Conservation (phyloP, 2,329 filamentous ascomycete genomes). For the Cercospora zeae-maydis region DNA sequence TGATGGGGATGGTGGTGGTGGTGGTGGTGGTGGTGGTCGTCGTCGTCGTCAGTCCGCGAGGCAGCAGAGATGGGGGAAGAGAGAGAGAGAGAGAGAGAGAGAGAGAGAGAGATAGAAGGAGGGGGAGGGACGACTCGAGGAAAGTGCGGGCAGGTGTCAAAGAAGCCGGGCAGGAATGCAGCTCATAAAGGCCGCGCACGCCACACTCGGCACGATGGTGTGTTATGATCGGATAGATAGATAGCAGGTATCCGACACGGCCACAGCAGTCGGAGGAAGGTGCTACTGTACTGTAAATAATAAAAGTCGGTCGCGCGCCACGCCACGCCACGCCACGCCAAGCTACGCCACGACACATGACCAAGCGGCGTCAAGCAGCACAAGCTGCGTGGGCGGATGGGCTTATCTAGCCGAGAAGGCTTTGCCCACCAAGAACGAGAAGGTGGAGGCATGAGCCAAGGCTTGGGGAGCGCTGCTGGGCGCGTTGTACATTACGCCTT, state of each 20-base stretch:
- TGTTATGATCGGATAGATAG: no score
- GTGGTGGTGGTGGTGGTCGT: no score
- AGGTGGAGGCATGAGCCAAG: background rate
- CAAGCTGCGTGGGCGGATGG: background rate
- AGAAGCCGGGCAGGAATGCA: background rate
- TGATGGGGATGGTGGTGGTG: no score
- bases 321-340: background rate
- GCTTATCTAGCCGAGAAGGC: background rate
- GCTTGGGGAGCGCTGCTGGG: background rate
- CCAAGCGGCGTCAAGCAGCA: slow-evolving; percentile 2
- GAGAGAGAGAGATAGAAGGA: background rate
- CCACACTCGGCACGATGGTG: background rate
- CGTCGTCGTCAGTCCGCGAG: background rate
- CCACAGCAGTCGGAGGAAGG: no score
- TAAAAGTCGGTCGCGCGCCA: background rate
- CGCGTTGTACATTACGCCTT: no score
- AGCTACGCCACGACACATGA: background rate
- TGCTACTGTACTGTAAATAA: no score
- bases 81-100: background rate
- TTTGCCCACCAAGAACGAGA: background rate
- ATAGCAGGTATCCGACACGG: no score
- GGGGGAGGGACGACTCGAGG: background rate
- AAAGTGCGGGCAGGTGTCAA: background rate
- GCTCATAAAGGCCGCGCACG: background rate
- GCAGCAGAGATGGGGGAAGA: background rate